These are phyloP conservation scores for Artemisia argyi DNA, from an alignment of 129 eudicot species.

Conservation along the genomic window DNA sequence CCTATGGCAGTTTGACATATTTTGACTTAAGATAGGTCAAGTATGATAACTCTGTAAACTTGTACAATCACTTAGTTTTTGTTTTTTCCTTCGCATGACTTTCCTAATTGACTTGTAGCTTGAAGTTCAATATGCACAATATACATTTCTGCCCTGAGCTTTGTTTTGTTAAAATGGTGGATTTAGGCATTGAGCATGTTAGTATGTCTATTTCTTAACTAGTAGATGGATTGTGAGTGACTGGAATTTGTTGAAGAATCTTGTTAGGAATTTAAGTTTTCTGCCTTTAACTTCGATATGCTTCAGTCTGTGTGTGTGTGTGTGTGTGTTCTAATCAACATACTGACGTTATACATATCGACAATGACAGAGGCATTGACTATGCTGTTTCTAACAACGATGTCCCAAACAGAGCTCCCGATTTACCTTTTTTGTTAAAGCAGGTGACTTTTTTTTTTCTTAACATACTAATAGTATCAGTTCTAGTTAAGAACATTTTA, in stretches of 20 bases:
- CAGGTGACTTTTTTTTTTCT: constrained; percentile 39
- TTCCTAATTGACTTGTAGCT: no score
- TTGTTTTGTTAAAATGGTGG: not conserved
- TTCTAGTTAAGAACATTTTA: not conserved
- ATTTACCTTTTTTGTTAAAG: constrained; percentile 58
- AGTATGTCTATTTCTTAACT: not conserved
- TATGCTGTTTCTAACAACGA: constrained; percentile 66
- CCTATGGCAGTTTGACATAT: no score
- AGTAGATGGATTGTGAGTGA: not conserved
- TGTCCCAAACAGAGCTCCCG: constrained; percentile 50
- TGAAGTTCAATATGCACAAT: no score
- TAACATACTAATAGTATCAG: constrained; percentile 5
- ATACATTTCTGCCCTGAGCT: not conserved
- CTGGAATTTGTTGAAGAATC: not conserved
- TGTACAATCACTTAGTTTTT: not conserved
- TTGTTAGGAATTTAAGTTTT: constrained; percentile 9
- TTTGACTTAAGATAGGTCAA: no score
- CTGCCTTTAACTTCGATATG: not conserved
- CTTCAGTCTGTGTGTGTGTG: not conserved
- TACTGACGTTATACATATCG: constrained; percentile 25
- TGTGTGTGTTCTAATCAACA: constrained; percentile 6
- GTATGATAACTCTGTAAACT: not conserved
- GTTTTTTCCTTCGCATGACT: not conserved
- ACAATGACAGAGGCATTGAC: constrained; percentile 70
- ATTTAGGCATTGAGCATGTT: not conserved